phyloP scores from a whole-genome alignment of 495 filamentous ascomycete species.

The Parathielavia appendiculata region DNA sequence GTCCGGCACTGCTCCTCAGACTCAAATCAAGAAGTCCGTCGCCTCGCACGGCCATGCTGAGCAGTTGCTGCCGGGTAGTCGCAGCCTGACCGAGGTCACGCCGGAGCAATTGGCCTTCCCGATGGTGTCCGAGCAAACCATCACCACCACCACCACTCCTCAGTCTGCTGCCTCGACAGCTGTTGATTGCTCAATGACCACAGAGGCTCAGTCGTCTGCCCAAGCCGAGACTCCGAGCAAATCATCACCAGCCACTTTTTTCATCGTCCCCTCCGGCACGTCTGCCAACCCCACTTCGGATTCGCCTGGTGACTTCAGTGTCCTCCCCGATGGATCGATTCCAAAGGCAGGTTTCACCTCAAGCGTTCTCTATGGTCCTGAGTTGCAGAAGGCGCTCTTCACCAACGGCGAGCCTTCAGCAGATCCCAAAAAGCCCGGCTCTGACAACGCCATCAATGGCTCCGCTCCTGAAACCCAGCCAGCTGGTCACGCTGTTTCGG shows the following conservation, averaged over 20 bases:
- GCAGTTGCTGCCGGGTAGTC: not conserved
- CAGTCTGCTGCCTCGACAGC: not conserved
- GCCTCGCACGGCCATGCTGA: not conserved
- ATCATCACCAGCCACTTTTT: not conserved
- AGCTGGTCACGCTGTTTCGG: not conserved
- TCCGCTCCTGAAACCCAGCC: not conserved
- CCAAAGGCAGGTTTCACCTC: not conserved
- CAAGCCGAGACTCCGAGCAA: not conserved
- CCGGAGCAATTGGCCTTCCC: not conserved
- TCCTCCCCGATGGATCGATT: not conserved
- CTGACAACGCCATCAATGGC: not conserved
- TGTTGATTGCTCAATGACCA: not conserved
- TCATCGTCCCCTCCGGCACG: not conserved
- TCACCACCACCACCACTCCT: not conserved
- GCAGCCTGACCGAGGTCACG: not conserved
- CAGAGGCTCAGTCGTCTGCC: not conserved
- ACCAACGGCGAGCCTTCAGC: not conserved
- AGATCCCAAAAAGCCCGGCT: conserved; percentile 3
- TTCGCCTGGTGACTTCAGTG: not conserved
- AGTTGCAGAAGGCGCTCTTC: conserved; percentile 10
- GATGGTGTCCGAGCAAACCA: not conserved
- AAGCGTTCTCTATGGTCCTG: not conserved
- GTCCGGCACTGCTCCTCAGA: not conserved
- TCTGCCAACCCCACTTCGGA: not conserved
- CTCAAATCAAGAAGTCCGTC: not conserved